These are phyloP conservation scores for Ceratobasidium sp. DNA, from an alignment of 1,284 basidiomycete species.

Conservation along the genomic window DNA sequence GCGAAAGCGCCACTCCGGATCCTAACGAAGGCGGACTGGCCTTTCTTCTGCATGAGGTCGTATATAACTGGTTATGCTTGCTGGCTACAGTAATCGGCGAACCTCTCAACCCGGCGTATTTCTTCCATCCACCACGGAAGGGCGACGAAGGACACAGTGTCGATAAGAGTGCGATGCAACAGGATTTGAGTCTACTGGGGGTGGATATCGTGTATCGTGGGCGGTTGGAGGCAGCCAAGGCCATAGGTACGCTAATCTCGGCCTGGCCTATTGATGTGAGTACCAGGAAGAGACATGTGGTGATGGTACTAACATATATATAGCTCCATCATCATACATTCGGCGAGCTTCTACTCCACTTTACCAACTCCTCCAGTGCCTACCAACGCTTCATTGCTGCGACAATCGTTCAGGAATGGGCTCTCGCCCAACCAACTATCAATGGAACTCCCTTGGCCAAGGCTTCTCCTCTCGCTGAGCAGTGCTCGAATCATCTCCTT, in stretches of 20 bases:
- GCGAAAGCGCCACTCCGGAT: constrained; percentile 26
- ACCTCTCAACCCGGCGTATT: constrained; percentile 72
- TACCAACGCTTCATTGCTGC: constrained; percentile 87
- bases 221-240: constrained; percentile 79
- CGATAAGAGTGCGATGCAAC: constrained; percentile 93
- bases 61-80: constrained; percentile 73
- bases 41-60: constrained; percentile 47
- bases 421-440: constrained; percentile 48
- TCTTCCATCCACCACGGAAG: constrained; percentile 65
- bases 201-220: constrained; percentile 82
- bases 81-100: constrained; percentile 91
- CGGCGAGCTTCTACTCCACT: constrained; percentile 73
- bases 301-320: constrained; percentile 1
- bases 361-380: constrained; percentile 86
- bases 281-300: constrained; percentile 27
- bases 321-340: constrained; percentile 52
- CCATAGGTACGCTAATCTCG: constrained; percentile 74
- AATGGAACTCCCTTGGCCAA: constrained; percentile 43
- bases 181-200: constrained; percentile 85
- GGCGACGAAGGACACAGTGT: constrained; percentile 82
- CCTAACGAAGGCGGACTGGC: constrained; percentile 44
- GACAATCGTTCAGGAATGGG: constrained; percentile 93
- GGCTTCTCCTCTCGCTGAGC: constrained; percentile 63
- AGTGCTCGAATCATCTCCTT: constrained; percentile 70
- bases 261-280: constrained; percentile 68